Evolutionary conservation across 1,284 basidiomycete species (phyloP).

Genomic region (Pseudozyma tsukubaensis): DNA sequence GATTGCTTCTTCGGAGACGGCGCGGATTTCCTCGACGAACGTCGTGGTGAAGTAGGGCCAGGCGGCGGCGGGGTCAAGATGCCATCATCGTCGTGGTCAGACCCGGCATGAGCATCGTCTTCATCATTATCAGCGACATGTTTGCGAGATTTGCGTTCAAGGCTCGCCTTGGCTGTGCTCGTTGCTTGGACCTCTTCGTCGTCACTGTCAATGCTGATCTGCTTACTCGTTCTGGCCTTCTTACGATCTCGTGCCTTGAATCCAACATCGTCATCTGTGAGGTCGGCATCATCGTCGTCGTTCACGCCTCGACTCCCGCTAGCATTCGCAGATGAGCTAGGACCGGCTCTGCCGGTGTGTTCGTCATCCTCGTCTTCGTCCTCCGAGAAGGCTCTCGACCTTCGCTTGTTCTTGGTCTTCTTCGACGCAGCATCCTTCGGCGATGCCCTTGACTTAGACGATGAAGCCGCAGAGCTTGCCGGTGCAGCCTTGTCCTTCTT

Average conservation of each 20-base stretch:
- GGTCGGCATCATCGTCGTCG: conserved; percentile 15
- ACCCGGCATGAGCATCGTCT: conserved; percentile 3
- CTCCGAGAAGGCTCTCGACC: conserved; percentile 27
- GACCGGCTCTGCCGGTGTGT: not conserved
- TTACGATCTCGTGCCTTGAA: conserved; percentile 25
- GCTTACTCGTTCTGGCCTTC: conserved; percentile 14
- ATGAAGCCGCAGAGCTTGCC: not conserved
- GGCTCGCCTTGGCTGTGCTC: not conserved
- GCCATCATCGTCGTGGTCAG: not conserved
- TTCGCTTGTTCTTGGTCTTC: conserved; percentile 17
- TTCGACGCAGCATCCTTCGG: conserved; percentile 2
- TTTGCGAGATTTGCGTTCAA: not conserved
- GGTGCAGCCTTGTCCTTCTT: conserved; percentile 12
- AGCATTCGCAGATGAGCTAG: conserved; percentile 12
- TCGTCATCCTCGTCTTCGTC: conserved; percentile 20
- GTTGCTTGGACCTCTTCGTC: not conserved
- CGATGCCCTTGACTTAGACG: conserved; percentile 11
- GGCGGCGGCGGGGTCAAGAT: conserved; percentile 34
- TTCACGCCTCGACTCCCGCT: not conserved
- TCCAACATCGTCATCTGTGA: conserved; percentile 35
- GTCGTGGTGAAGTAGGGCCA: conserved; percentile 6
- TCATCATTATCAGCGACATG: conserved; percentile 1
- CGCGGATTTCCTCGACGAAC: conserved; percentile 20
- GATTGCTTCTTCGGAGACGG: conserved; percentile 32
- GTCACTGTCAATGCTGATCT: conserved; percentile 7